Evolutionary conservation across 106 monocot species (phyloP).

Genomic region (Allium fistulosum): DNA sequence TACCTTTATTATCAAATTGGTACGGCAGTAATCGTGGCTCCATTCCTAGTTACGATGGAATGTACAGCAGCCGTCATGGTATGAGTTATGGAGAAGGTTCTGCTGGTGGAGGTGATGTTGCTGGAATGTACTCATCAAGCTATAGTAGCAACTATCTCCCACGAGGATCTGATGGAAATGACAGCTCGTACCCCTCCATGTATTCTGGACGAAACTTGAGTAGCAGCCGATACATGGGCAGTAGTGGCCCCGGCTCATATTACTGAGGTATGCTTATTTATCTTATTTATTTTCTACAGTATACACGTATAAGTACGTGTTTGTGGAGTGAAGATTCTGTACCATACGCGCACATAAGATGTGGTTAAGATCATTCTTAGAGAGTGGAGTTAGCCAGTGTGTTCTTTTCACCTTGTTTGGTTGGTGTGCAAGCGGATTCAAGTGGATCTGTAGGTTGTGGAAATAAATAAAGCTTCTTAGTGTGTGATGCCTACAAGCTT

Average conservation of each 20-base stretch:
- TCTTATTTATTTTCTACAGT: not conserved
- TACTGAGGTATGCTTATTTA: slow-evolving; percentile 56
- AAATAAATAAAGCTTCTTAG: slow-evolving; percentile 36
- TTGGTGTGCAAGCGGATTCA: slow-evolving; percentile 13
- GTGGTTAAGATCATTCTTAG: not conserved
- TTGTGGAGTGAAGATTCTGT: not conserved
- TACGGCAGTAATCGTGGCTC: slow-evolving; percentile 52
- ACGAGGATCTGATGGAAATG: slow-evolving; percentile 83
- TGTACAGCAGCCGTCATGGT: slow-evolving; percentile 63
- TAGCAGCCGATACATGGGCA: slow-evolving; percentile 47
- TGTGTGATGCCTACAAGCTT: slow-evolving; percentile 34
- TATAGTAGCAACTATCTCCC: slow-evolving; percentile 46
- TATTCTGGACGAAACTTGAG: slow-evolving; percentile 65
- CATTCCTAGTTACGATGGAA: slow-evolving; percentile 45
- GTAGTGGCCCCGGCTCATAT: slow-evolving; percentile 70
- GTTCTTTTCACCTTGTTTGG: not conserved
- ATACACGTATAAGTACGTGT: not conserved
- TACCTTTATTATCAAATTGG: too few relatives aligned
- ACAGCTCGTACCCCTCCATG: slow-evolving; percentile 65
- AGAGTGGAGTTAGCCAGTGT: not conserved
- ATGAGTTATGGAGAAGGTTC: slow-evolving; percentile 57
- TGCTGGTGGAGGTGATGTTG: slow-evolving; percentile 49
- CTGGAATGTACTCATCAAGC: slow-evolving; percentile 74
- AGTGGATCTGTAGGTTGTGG: slow-evolving; percentile 53
- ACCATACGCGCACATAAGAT: too few relatives aligned